phyloP scores from a whole-genome alignment of 345 rosid species.

The Isatis tinctoria region DNA sequence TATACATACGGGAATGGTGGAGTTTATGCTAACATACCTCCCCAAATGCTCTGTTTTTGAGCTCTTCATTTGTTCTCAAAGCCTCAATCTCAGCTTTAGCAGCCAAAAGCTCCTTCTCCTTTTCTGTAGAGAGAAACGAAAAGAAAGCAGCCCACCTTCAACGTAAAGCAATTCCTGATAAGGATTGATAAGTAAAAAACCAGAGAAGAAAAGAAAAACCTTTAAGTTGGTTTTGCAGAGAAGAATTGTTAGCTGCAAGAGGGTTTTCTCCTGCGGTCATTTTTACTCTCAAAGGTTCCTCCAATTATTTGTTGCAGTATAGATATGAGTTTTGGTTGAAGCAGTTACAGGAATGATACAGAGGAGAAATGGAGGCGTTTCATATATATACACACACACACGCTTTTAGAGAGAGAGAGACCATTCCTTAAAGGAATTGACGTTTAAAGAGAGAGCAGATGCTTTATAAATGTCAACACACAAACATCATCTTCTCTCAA shows the following conservation, averaged over 20 bases:
- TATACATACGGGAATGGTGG: background rate
- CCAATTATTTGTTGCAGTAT: background rate
- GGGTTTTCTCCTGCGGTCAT: slow-evolving; percentile 50
- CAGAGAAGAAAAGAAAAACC: slow-evolving; percentile 40
- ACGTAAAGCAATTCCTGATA: background rate
- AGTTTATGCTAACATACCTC: slow-evolving; percentile 45
- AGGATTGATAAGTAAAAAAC: background rate
- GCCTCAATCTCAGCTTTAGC: slow-evolving; percentile 64
- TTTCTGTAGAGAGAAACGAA: slow-evolving; percentile 43
- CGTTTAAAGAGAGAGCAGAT: slow-evolving; percentile 38
- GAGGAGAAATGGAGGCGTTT: slow-evolving; percentile 10
- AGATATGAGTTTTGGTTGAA: slow-evolving; percentile 8
- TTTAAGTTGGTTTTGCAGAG: slow-evolving; percentile 62
- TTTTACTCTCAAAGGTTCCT: slow-evolving; percentile 44
- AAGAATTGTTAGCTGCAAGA: slow-evolving; percentile 61
- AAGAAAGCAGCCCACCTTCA: background rate
- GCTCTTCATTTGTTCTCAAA: slow-evolving; percentile 56
- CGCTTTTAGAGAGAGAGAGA: slow-evolving; percentile 28
- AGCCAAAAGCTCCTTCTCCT: slow-evolving; percentile 46
- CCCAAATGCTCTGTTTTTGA: slow-evolving; percentile 60
- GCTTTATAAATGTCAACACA: too few relatives aligned
- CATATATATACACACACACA: slow-evolving; percentile 8
- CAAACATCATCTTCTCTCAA: too few relatives aligned
- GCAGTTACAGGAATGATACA: slow-evolving; percentile 13
- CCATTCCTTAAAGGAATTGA: slow-evolving; percentile 60